Percentiles rank a stretch among this genome's conserved stretches.
These are phyloP conservation scores for Delonix regia DNA, from an alignment of 306 rosid species.

Conservation along the genomic window DNA sequence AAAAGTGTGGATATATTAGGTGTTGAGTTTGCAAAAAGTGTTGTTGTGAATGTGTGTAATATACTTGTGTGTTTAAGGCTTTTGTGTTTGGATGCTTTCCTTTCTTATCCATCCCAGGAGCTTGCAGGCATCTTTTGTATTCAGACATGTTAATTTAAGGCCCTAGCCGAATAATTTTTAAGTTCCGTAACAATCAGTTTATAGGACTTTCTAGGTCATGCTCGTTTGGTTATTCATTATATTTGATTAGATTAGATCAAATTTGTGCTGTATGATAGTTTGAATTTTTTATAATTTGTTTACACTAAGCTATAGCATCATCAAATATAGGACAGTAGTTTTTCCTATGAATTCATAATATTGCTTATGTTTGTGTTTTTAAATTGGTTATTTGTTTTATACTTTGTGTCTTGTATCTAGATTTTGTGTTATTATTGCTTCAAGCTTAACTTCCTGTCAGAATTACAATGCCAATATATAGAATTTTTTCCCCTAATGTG, in stretches of 20 bases:
- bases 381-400: constrained; percentile 1
- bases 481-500: not conserved
- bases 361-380: constrained; percentile 36
- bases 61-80: constrained; percentile 82
- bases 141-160: not conserved
- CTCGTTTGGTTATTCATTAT: constrained; percentile 9
- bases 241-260: not conserved
- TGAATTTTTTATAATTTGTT: constrained; percentile 12
- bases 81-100: constrained; percentile 21
- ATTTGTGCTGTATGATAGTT: not conserved
- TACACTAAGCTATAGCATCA: not conserved
- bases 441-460: constrained; percentile 13
- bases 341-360: constrained; percentile 23
- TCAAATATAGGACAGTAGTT: not conserved
- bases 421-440: constrained; percentile 24
- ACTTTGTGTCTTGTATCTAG: not conserved
- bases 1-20: constrained; percentile 86
- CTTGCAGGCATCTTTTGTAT: not conserved
- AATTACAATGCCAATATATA: not conserved
- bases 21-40: constrained; percentile 87
- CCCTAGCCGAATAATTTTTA: constrained; percentile 23
- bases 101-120: constrained; percentile 18
- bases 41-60: constrained; percentile 87
- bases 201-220: not conserved
- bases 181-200: not conserved